Evolutionary conservation across 768 basidiomycete genomes (phyloP).

Genomic region (Cubamyces lactineus): DNA sequence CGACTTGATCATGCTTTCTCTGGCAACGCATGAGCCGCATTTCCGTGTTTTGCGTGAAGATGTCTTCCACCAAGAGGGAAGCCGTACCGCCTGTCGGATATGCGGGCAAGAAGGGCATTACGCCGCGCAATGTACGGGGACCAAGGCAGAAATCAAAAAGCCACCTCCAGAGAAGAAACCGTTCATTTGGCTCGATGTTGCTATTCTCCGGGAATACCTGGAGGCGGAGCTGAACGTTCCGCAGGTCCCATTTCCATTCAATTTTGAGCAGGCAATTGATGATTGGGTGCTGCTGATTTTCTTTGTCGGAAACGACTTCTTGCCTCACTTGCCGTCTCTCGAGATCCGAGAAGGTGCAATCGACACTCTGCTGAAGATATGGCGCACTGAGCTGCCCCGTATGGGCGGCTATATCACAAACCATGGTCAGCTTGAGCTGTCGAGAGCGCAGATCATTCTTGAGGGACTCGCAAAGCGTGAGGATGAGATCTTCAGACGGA

Average conservation of each 20-base stretch:
- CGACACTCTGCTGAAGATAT: slow-evolving; percentile 94
- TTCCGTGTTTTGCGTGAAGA: slow-evolving; percentile 98
- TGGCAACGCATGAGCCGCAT: slow-evolving; percentile 98
- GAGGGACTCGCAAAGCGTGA: slow-evolving; percentile 93
- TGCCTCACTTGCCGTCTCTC: slow-evolving; percentile 96
- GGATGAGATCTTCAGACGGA: slow-evolving; percentile 91
- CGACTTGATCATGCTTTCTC: slow-evolving; percentile 97
- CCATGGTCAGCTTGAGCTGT: slow-evolving; percentile 85
- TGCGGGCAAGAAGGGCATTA: slow-evolving; percentile 97
- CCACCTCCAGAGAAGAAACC: slow-evolving; percentile 83
- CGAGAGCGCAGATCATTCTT: slow-evolving; percentile 90
- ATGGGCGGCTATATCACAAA: slow-evolving; percentile 99
- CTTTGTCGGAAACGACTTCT: slow-evolving; percentile 99
- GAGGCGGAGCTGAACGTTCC: slow-evolving; percentile 91
- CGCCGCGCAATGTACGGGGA: slow-evolving; percentile 91
- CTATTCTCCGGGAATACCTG: slow-evolving; percentile 94
- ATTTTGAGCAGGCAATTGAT: slow-evolving; percentile 96
- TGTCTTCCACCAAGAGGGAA: slow-evolving; percentile 88
- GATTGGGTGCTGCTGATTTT: slow-evolving; percentile 99
- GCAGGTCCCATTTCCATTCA: slow-evolving; percentile 80
- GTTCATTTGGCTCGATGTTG: slow-evolving; percentile 99
- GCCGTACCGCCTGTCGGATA: slow-evolving; percentile 77
- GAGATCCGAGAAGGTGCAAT: slow-evolving; percentile 99
- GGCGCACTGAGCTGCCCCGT: slow-evolving; percentile 88
- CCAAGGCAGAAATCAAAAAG: slow-evolving; percentile 69